These are phyloP conservation scores for Pyrenula aspistea DNA, from an alignment of 495 filamentous ascomycete species.

Conservation along the genomic window DNA sequence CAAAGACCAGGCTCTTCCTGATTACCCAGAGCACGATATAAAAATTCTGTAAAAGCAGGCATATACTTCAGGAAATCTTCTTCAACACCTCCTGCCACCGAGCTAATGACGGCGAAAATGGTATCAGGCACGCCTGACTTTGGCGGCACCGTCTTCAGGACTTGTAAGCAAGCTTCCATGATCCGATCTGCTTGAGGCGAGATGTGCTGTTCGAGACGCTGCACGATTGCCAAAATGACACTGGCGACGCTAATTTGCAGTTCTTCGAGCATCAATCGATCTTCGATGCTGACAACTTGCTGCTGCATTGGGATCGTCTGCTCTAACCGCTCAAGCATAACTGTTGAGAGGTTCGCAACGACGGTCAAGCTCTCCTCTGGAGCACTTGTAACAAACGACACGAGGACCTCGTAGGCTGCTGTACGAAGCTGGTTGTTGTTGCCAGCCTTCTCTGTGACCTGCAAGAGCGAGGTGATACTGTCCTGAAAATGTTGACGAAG, in stretches of 20 bases:
- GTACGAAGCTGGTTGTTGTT: constrained; percentile 91
- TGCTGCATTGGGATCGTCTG: constrained; percentile 82
- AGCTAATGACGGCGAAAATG: constrained; percentile 79
- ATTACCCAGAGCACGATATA: constrained; percentile 87
- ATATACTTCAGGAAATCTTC: constrained; percentile 93
- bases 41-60: constrained; percentile 80
- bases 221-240: constrained; percentile 80
- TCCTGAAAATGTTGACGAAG: constrained; percentile 87
- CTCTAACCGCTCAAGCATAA: constrained; percentile 80
- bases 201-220: constrained; percentile 85
- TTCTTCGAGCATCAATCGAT: constrained; percentile 86
- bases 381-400: constrained; percentile 80
- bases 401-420: constrained; percentile 95
- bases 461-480: constrained; percentile 73
- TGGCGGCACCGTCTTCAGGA: constrained; percentile 61
- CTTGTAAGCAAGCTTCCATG: constrained; percentile 75
- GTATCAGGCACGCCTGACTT: constrained; percentile 94
- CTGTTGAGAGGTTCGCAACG: constrained; percentile 68
- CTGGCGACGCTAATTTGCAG: constrained; percentile 93
- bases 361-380: constrained; percentile 73
- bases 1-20: constrained; percentile 90
- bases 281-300: constrained; percentile 93
- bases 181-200: constrained; percentile 83
- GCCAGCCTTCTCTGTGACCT: constrained; percentile 63
- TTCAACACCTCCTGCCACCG: constrained; percentile 80